Percentiles rank a stretch among this genome's conserved stretches.
These are phyloP conservation scores for Calocybe gangraenosa DNA, from an alignment of 768 basidiomycete species.

Conservation along the genomic window DNA sequence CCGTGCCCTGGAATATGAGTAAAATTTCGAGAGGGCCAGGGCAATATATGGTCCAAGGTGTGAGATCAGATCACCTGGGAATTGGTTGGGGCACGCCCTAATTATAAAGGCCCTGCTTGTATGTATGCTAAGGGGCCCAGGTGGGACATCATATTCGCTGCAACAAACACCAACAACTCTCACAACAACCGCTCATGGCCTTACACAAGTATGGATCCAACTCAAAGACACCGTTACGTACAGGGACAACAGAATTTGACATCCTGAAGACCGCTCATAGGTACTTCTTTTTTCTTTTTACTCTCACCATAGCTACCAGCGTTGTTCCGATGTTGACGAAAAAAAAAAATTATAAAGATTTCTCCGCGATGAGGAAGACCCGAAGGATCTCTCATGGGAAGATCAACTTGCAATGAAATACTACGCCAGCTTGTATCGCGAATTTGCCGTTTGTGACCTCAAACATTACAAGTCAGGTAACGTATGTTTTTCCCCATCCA, in stretches of 20 bases:
- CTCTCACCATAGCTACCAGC: background rate
- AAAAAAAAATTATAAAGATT: slow-evolving; percentile 65
- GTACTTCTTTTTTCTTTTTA: slow-evolving; percentile 25
- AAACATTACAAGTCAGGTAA: slow-evolving; percentile 95
- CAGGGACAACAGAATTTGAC: slow-evolving; percentile 62
- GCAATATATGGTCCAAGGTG: no score
- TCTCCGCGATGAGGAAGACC: slow-evolving; percentile 62
- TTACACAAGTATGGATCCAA: slow-evolving; percentile 29
- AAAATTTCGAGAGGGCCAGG: no score
- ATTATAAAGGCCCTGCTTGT: no score
- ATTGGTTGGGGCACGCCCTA: no score
- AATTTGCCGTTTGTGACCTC: slow-evolving; percentile 88
- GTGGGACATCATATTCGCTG: no score
- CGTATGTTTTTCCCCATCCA: no score
- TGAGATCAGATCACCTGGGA: no score
- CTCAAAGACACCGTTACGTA: slow-evolving; percentile 24
- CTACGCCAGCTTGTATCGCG: slow-evolving; percentile 83
- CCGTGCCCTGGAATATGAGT: no score
- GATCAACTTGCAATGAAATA: slow-evolving; percentile 86
- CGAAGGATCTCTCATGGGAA: slow-evolving; percentile 60
- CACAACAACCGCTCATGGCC: slow-evolving; percentile 23
- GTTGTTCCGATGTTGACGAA: no score
- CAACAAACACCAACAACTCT: no score
- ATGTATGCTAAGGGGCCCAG: no score
- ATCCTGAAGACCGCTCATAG: slow-evolving; percentile 72